Evolutionary conservation across 768 basidiomycete species (phyloP), one percentile per base, ranked within the genome.

Genomic region (Rhizopogon vulgaris): DNA sequence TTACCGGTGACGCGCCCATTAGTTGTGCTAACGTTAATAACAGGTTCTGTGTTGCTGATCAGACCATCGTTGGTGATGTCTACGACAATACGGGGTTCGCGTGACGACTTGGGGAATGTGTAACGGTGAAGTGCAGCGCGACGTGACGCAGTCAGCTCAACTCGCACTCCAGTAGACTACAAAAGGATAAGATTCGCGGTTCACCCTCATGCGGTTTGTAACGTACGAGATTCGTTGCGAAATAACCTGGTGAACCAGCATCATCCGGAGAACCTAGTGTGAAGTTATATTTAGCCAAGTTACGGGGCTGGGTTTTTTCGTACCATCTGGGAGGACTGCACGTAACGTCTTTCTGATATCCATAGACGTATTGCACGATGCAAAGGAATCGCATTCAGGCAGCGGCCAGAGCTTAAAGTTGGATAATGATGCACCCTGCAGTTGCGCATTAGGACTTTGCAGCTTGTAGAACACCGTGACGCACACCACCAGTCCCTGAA

Each of bases 21-120:
- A 7, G 67, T 61, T 0, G 76, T 73, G 53, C 83, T 74, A 17
- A 84, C 63, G 0, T 68, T 66, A 67, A 82, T 73, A 2, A 66
- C 66, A 0, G 80, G 80, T 25, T 74, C 61, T 4, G 74, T 77
- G 51, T 73, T 74, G 56, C 79, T 81, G 37, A 66, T 66, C 55
- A 78, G 75, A 1, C 81, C 82, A 57, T 84, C 84, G 55, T 83
- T 80, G 2, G 82, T 81, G 46, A 84, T 71, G 52, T 85, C 84
- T 11, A 84, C 71, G 17, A 78, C 65, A 24, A 85, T 75, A 3
- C 81, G 74, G 1, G 83, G 83, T 24, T 69, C 57, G 2, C 62
- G 63, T 4, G 78, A 77, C 28, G 69, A 73, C 3, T 75, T 57
- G 1, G 78, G 78, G 60, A 80, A 80, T 1, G 78, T 80, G 52